Conservation (phyloP, 208 protist genomes). For the Leptomonas pyrrhocoris region DNA sequence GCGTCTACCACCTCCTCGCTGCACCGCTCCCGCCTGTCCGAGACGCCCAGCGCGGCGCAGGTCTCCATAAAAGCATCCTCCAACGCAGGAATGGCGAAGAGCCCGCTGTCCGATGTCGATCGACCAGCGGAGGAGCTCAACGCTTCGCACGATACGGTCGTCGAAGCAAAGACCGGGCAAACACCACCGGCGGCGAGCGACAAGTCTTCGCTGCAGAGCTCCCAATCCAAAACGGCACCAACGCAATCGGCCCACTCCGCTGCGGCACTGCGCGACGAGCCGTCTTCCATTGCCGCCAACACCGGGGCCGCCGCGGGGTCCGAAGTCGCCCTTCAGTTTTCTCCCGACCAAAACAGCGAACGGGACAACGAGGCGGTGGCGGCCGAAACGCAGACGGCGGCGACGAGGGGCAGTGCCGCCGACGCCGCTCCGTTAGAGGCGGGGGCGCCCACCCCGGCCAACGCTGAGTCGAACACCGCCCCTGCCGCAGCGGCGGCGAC, state of each 20-base stretch:
- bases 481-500: neutral
- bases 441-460: neutral
- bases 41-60: neutral
- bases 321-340: neutral
- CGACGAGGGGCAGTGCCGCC: neutral
- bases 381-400: neutral
- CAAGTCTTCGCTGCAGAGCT: neutral
- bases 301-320: neutral
- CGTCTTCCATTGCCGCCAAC: neutral
- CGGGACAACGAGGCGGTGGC: neutral
- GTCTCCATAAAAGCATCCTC: neutral
- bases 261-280: neutral
- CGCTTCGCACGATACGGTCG: neutral
- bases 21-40: constrained; percentile 1
- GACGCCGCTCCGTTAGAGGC: neutral
- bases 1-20: constrained; percentile 2
- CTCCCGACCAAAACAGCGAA: neutral
- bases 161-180: too few relatives aligned
- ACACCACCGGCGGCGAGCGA: neutral
- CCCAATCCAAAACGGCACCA: neutral
- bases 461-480: neutral
- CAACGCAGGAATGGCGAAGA: neutral
- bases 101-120: neutral
- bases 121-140: neutral
- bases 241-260: neutral